Evolutionary conservation across 306 rosid species (phyloP).

Genomic region (Delonix regia): DNA sequence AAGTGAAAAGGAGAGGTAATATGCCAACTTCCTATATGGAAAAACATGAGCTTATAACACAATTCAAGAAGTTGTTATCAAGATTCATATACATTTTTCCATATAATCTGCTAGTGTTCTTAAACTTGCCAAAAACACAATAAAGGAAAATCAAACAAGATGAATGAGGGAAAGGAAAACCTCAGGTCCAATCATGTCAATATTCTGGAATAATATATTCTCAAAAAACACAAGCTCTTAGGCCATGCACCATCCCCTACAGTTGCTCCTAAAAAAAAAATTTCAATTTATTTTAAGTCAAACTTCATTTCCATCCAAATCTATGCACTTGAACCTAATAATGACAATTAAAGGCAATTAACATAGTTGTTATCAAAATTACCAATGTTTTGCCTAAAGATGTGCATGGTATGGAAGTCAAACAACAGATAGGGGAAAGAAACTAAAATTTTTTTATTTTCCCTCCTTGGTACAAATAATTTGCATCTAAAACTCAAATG

Average conservation of each 20-base stretch:
- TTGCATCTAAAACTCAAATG: background rate
- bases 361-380: slow-evolving; percentile 12
- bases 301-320: slow-evolving; percentile 96
- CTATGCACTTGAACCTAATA: slow-evolving; percentile 96
- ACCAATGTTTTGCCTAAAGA: slow-evolving; percentile 3
- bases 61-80: background rate
- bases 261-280: slow-evolving; percentile 98
- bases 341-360: slow-evolving; percentile 39
- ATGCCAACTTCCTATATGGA: background rate
- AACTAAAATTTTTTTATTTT: background rate
- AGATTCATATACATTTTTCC: slow-evolving; percentile 12
- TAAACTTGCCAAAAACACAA: slow-evolving; percentile 20
- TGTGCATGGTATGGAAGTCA: background rate
- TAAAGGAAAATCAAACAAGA: slow-evolving; percentile 33
- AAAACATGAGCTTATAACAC: background rate
- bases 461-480: background rate
- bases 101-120: slow-evolving; percentile 7
- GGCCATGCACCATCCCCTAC: slow-evolving; percentile 99
- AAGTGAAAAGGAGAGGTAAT: slow-evolving; percentile 1
- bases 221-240: slow-evolving; percentile 99
- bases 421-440: background rate
- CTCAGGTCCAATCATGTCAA: slow-evolving; percentile 97
- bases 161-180: slow-evolving; percentile 53
- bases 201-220: slow-evolving; percentile 95
- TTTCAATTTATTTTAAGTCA: slow-evolving; percentile 91